Conservation (phyloP, 257 asterid species). For the Ajuga chamaepitys region DNA sequence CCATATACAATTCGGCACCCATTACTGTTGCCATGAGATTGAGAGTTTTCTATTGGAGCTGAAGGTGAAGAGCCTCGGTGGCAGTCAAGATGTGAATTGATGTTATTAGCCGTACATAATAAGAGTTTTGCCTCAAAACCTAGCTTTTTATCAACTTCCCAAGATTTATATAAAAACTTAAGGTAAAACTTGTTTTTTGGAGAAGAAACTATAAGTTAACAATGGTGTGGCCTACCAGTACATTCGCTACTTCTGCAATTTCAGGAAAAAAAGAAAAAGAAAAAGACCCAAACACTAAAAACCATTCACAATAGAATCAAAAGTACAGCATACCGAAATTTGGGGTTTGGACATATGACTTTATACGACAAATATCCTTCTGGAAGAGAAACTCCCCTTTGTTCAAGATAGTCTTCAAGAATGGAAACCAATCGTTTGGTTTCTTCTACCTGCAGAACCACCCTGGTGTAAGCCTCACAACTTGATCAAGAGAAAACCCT, state of each 20-base stretch:
- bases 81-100: constrained; percentile 2
- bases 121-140: neutral
- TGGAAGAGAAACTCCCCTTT: constrained; percentile 73
- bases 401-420: constrained; percentile 87
- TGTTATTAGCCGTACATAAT: neutral
- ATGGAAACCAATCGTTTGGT: constrained; percentile 52
- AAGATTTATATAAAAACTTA: neutral
- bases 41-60: neutral
- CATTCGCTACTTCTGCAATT: neutral
- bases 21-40: neutral
- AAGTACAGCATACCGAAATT: constrained; percentile 45
- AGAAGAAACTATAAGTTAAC: neutral
- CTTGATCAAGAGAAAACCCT: neutral
- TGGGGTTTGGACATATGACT: constrained; percentile 87
- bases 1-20: neutral
- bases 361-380: constrained; percentile 71
- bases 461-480: constrained; percentile 1
- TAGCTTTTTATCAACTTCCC: neutral
- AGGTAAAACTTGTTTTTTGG: neutral
- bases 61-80: neutral
- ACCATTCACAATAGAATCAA: neutral
- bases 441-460: constrained; percentile 53
- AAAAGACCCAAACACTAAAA: neutral
- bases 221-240: neutral
- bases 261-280: neutral